Base-by-base conservation (phyloP, 345 rosid genomes). In the Brassica juncea region DNA sequence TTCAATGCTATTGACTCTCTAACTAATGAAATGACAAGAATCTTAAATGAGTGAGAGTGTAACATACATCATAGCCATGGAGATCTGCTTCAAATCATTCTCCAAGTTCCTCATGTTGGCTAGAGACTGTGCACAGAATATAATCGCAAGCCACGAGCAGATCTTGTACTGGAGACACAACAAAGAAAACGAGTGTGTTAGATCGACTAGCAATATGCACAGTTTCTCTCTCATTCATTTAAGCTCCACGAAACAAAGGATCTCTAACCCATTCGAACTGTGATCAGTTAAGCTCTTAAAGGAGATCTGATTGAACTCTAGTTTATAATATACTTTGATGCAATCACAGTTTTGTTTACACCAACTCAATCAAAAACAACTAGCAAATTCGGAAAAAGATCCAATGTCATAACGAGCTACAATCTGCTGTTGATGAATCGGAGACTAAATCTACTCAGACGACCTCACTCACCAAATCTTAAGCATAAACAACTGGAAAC, bases 31-130 rank as follows among this genome's bases (percentile, higher is more conserved):
- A 15, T 14, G 8, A 42, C 14, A 27, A 76, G 68, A 21, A 23
- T 23, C 25, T 23, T 23, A 23, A 23, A 1, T 1, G 25, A 23
- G 57, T 65, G 35, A 57, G 49, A 72, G 2, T 10, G 34, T 30
- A 78, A 80, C 90, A 87, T 78, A 94, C 99, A 95, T 95, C 89
- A 91, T 84, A 59, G 97, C 99, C 99, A 95, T 93, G 73, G 99
- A 95, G 78, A 95, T 89, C 84, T 95, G 98, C 82, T 93, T 95
- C 75, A 93, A 93, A 86, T 95, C 99, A 66, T 82, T 91, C 85
- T 93, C 97, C 19, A 87, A 52, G 77, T 95, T 93, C 89, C 88
- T 91, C 98, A 91, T 91, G 77, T 90, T 93, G 6, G 87, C 88
- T 10, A 95, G 85, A 11, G 99, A 93, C 74, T 93, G 97, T 10